Conservation (phyloP, 352 stramenopile genomes). For the Thraustochytrium sp. region DNA sequence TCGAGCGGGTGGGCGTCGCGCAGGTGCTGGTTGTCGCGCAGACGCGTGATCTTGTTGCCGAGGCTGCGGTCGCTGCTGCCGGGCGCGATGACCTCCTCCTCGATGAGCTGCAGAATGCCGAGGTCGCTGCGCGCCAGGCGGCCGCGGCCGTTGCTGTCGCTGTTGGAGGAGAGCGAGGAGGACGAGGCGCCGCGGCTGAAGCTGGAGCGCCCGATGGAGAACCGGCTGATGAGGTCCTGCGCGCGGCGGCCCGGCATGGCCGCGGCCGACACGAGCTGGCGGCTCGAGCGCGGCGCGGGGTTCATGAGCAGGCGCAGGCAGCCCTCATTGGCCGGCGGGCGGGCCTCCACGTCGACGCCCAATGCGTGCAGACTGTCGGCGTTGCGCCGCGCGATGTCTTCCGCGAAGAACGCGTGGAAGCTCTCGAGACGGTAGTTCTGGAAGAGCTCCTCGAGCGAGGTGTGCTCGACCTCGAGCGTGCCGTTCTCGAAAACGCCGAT, state of each 20-base stretch:
- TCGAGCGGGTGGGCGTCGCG: neutral
- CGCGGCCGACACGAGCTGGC: neutral
- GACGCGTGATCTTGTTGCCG: neutral
- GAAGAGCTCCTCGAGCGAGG: slow-evolving; percentile 5
- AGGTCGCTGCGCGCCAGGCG: neutral
- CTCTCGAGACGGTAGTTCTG: slow-evolving; percentile 33
- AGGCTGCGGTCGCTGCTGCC: slow-evolving; percentile 11
- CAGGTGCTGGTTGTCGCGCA: neutral
- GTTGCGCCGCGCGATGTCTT: neutral
- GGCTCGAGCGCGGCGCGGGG: neutral
- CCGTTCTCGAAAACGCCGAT: slow-evolving; percentile 27
- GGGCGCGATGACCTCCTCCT: slow-evolving; percentile 19
- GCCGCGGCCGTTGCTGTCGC: neutral
- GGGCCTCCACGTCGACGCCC: neutral
- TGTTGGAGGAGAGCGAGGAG: too few relatives aligned
- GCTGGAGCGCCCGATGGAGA: neutral
- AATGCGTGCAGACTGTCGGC: neutral
- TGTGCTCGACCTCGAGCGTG: neutral
- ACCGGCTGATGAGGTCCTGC: neutral
- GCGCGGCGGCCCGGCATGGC: neutral
- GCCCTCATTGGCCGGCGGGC: neutral
- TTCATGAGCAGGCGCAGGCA: neutral
- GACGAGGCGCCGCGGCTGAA: neutral
- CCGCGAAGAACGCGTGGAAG: slow-evolving; percentile 7
- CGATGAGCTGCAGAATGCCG: slow-evolving; percentile 26